A percentile compares a stretch with the other conserved stretches of the same genome.
Evolutionary conservation across 148 eudicot species (phyloP).

Genomic region (Pouteria glomerata): DNA sequence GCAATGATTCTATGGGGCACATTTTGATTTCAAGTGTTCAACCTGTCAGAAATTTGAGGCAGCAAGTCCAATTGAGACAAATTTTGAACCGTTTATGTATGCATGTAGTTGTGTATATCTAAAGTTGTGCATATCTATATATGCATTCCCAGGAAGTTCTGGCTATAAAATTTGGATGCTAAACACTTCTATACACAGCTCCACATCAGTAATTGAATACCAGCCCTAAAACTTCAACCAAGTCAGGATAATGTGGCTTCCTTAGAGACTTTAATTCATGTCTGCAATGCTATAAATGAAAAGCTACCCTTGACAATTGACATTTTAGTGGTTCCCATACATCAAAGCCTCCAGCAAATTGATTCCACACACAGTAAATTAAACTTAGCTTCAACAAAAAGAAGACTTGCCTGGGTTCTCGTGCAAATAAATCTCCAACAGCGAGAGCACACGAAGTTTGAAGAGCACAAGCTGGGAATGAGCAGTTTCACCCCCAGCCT

Average conservation of each 20-base stretch:
- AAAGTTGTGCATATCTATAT: neutral
- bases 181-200: neutral
- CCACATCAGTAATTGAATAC: neutral
- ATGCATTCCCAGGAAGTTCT: neutral
- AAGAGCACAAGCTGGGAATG: conserved; percentile 87
- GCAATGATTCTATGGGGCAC: neutral
- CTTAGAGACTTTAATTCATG: neutral
- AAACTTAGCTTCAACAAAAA: neutral
- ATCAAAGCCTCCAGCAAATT: neutral
- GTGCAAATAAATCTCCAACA: conserved; percentile 82
- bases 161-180: neutral
- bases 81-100: neutral
- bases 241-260: neutral
- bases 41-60: neutral
- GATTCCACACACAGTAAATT: neutral
- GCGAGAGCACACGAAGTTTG: conserved; percentile 91
- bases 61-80: neutral
- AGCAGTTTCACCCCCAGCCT: conserved; percentile 81
- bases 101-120: neutral
- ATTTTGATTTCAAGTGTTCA: neutral
- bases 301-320: neutral
- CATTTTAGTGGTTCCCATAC: neutral
- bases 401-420: conserved; percentile 73
- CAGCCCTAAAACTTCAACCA: neutral
- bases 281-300: neutral